Percentiles rank a stretch among this genome's conserved stretches.
Conservation (phyloP, 164 flowering plant genomes). For the Annona squamosa region DNA sequence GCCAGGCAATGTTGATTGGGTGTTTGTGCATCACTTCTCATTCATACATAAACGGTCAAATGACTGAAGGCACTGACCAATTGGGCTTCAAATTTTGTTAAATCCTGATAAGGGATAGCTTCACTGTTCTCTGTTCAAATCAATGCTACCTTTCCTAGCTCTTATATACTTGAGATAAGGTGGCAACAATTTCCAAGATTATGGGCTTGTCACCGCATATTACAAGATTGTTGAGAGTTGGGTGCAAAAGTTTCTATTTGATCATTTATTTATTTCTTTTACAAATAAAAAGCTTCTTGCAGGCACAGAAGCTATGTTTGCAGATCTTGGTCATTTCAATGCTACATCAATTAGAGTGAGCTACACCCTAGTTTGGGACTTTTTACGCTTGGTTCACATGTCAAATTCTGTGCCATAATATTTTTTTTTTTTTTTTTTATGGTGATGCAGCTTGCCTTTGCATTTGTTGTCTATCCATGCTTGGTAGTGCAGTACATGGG, state of each 20-base stretch:
- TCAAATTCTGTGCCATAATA: neutral
- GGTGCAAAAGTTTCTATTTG: neutral
- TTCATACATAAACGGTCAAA: too few relatives aligned
- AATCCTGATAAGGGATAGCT: neutral
- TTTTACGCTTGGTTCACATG: neutral
- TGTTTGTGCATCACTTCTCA: neutral
- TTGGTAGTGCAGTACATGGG: constrained; percentile 81
- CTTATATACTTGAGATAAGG: neutral
- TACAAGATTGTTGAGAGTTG: neutral
- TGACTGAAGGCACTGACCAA: neutral
- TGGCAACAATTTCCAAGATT: neutral
- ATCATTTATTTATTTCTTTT: neutral
- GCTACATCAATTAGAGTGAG: constrained; percentile 9
- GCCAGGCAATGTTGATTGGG: neutral
- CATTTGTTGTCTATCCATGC: constrained; percentile 60
- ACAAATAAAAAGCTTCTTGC: constrained; percentile 10
- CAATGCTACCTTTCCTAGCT: neutral
- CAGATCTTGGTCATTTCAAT: constrained; percentile 83
- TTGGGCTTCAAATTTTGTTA: neutral
- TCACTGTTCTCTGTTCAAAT: neutral
- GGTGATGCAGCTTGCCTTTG: constrained; percentile 67
- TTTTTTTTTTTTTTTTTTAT: constrained; percentile 4
- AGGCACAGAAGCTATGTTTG: constrained; percentile 94
- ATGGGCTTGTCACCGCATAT: neutral
- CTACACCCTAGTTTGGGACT: neutral